Conservation (phyloP, 2,329 filamentous ascomycete genomes). For the Aschersonia sp. region DNA sequence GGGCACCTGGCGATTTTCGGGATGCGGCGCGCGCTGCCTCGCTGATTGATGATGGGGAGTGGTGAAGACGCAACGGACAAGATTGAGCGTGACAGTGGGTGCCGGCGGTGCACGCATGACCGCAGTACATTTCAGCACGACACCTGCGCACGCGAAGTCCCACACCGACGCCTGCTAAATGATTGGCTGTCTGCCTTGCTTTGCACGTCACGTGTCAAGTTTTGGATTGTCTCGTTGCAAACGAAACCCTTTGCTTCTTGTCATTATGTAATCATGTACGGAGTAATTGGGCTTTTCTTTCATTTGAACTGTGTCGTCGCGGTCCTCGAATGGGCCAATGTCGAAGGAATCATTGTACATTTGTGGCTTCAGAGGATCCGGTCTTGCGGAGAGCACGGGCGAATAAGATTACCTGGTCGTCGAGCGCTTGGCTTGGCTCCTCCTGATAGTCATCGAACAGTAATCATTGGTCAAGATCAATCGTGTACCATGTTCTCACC, state of each 20-base stretch:
- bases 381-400: too few species aligned
- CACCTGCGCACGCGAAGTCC: constrained; percentile 14
- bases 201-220: background rate
- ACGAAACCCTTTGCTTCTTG: background rate
- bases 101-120: constrained; percentile 20
- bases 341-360: too few species aligned
- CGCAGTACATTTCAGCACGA: constrained; percentile 31
- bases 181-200: constrained; percentile 6
- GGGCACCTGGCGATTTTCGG: constrained; percentile 45
- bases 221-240: background rate
- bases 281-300: too few species aligned
- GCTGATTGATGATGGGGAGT: constrained; percentile 35
- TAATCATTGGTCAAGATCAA: too few species aligned
- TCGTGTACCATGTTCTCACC: too few species aligned
- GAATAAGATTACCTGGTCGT: too few species aligned
- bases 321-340: too few species aligned
- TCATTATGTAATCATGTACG: background rate
- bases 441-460: too few species aligned
- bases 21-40: constrained; percentile 37
- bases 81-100: constrained; percentile 34
- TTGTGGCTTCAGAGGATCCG: too few species aligned
- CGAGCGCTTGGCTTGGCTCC: too few species aligned
- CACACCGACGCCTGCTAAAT: constrained; percentile 10
- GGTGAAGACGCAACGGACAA: constrained; percentile 37
- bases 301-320: too few species aligned